These are phyloP conservation scores for Acorus calamus DNA, from an alignment of 106 monocot genomes.

Conservation along the genomic window DNA sequence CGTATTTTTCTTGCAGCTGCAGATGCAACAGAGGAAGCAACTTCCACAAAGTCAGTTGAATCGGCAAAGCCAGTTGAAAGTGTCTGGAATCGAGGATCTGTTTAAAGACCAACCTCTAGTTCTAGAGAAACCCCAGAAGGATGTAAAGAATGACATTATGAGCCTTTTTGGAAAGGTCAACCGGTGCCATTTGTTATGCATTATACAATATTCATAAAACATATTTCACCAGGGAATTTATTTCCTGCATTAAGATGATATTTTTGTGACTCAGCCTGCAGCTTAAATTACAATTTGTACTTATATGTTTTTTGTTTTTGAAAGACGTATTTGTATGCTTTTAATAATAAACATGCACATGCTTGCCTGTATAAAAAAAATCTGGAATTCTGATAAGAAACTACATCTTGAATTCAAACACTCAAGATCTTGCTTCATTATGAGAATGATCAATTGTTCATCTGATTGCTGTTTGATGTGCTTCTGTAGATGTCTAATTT, in stretches of 20 bases:
- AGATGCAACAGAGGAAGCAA: conserved; percentile 30
- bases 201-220: conserved; percentile 3
- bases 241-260: no score
- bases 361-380: no score
- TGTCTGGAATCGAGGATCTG: conserved; percentile 47
- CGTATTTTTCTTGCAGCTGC: conserved; percentile 66
- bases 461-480: neutral
- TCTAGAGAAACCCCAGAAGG: conserved; percentile 28
- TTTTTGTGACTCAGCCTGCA: no score
- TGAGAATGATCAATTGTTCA: no score
- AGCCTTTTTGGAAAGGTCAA: conserved; percentile 94
- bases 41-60: conserved; percentile 34
- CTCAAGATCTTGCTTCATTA: no score
- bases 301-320: neutral
- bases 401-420: no score
- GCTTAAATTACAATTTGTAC: conserved; percentile 3
- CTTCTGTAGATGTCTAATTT: no score
- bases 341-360: no score
- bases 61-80: conserved; percentile 20
- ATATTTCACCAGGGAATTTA: no score
- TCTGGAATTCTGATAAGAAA: no score
- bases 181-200: neutral
- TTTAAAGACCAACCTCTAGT: no score
- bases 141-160: conserved; percentile 78
- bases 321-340: no score